Conservation (phyloP, 371 early-diverging fungal genomes). For the Nematocida sp. region DNA sequence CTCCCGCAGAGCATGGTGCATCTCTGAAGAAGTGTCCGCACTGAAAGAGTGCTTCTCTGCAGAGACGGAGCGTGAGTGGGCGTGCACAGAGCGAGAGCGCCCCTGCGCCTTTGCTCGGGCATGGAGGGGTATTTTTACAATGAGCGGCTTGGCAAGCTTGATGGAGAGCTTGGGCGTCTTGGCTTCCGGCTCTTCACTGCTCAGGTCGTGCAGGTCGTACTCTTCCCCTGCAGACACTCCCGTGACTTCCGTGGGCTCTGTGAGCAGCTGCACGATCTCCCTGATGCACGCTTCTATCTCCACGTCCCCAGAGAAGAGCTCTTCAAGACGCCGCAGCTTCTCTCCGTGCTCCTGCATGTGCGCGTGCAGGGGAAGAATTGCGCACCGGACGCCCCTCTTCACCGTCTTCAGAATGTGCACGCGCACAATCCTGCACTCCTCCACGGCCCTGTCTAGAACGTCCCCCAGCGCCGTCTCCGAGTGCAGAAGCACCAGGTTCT, state of each 20-base stretch:
- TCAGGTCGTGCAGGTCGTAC: slow-evolving; percentile 18
- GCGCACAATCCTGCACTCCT: slow-evolving; percentile 14
- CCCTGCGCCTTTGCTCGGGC: neutral
- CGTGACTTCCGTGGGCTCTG: slow-evolving; percentile 19
- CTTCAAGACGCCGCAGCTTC: neutral
- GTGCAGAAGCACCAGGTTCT: slow-evolving; percentile 50
- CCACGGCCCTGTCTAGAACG: neutral
- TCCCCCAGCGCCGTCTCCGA: neutral
- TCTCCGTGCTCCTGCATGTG: neutral
- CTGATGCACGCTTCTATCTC: neutral
- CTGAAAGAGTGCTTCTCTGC: no score
- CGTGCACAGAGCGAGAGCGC: no score
- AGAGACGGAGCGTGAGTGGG: no score
- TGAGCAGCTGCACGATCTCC: slow-evolving; percentile 19
- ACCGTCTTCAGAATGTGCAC: slow-evolving; percentile 12
- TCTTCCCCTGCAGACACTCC: slow-evolving; percentile 3
- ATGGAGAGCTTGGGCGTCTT: neutral
- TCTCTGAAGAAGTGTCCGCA: no score
- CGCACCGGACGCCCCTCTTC: slow-evolving; percentile 1
- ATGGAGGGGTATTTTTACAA: neutral
- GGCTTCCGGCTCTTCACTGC: slow-evolving; percentile 38
- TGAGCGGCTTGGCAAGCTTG: slow-evolving; percentile 31
- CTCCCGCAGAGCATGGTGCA: no score
- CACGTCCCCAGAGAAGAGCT: neutral
- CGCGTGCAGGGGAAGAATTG: slow-evolving; percentile 6